phyloP scores from a whole-genome alignment of 192 early-diverging fungal genomes.

The Coemansia sp. region DNA sequence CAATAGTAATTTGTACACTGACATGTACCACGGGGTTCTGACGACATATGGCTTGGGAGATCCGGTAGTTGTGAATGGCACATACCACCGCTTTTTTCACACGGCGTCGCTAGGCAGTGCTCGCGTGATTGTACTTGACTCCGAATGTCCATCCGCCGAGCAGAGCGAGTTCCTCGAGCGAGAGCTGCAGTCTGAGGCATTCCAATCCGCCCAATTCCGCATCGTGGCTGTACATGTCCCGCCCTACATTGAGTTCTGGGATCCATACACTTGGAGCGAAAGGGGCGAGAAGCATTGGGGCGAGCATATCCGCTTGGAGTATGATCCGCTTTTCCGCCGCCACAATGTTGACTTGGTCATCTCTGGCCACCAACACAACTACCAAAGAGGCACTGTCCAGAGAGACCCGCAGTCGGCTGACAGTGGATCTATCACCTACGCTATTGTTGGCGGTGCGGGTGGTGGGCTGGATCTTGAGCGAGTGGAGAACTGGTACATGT shows the following conservation, averaged over 20 bases:
- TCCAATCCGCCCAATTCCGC: slow-evolving; percentile 60
- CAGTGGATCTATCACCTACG: slow-evolving; percentile 36
- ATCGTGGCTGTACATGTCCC: slow-evolving; percentile 74
- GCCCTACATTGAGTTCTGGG: slow-evolving; percentile 78
- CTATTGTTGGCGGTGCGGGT: slow-evolving; percentile 76
- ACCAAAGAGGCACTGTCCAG: slow-evolving; percentile 60
- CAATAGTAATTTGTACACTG: slow-evolving; percentile 55
- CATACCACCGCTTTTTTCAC: slow-evolving; percentile 45
- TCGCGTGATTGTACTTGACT: slow-evolving; percentile 70
- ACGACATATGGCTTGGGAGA: slow-evolving; percentile 22
- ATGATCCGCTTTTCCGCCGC: slow-evolving; percentile 66
- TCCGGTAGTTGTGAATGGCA: slow-evolving; percentile 18
- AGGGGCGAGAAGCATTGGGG: slow-evolving; percentile 72
- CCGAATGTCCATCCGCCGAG: slow-evolving; percentile 63
- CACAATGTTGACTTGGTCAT: slow-evolving; percentile 73
- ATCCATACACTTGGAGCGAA: slow-evolving; percentile 68
- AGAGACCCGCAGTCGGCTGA: neutral
- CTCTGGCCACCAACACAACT: slow-evolving; percentile 81
- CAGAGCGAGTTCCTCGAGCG: slow-evolving; percentile 65
- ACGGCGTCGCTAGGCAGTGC: slow-evolving; percentile 60
- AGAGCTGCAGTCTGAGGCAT: slow-evolving; percentile 62
- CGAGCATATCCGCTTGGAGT: slow-evolving; percentile 65
- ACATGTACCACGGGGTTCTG: slow-evolving; percentile 51
- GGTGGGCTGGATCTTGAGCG: slow-evolving; percentile 64
- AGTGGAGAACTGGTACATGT: slow-evolving; percentile 69